A percentile compares a stretch with the other conserved stretches of the same genome.
Evolutionary conservation across 2,329 filamentous ascomycete species (phyloP).

Genomic region (Monilinia laxa): DNA sequence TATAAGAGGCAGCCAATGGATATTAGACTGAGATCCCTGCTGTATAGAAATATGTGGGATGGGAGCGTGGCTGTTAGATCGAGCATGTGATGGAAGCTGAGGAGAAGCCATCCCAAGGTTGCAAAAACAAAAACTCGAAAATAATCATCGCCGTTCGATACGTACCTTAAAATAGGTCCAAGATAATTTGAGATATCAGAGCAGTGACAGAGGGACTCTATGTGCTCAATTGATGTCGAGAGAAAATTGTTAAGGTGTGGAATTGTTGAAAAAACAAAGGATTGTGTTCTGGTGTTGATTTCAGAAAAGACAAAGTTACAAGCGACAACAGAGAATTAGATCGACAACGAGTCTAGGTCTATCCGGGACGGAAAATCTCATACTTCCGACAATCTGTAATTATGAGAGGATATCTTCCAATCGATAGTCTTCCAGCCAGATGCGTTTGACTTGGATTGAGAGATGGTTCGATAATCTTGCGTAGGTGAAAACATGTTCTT

Average conservation of each 20-base stretch:
- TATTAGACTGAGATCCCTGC: not conserved
- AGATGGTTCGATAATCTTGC: no score
- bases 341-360: not conserved
- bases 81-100: not conserved
- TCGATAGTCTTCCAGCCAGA: no score
- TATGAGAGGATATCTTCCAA: not conserved
- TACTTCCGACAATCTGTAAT: not conserved
- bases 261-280: not conserved
- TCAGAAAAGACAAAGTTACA: not conserved
- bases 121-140: not conserved
- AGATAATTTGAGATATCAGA: not conserved
- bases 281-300: not conserved
- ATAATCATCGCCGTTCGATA: not conserved
- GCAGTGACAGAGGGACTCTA: constrained; percentile 18
- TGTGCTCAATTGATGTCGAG: constrained; percentile 5
- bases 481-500: no score
- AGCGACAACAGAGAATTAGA: not conserved
- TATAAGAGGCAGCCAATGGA: not conserved
- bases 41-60: not conserved
- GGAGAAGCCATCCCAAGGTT: not conserved
- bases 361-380: constrained; percentile 5
- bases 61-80: not conserved
- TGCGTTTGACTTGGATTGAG: no score
- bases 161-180: not conserved
- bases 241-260: not conserved